Base-by-base conservation (phyloP, 495 filamentous ascomycete genomes). In the Daldinia grandis region DNA sequence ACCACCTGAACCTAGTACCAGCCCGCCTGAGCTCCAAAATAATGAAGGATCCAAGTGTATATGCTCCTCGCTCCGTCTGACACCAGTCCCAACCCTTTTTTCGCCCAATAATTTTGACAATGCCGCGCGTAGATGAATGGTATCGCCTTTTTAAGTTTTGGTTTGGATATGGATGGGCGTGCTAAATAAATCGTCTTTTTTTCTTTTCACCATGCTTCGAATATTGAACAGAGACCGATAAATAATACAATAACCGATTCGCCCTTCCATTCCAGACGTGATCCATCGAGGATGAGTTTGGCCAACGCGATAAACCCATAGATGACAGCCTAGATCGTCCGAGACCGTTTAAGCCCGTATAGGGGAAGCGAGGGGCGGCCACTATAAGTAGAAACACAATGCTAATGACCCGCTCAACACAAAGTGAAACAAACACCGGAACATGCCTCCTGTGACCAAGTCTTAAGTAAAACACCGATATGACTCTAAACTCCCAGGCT, bases 401-500 rank as follows among this genome's bases (percentile, higher is more conserved):
- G 64, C 67, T 73, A 38, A 65, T 71, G 64, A 65, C 64, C 44
- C 64, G 67, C 58, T 64, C 62, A 73, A 73, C 65, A 56, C 35
- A 49, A 21, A 72, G 68, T 50, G 55, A 66, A 71, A 59, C 31
- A 65, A 68, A 74, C 65, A 70, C 69, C 70, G 21, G 65, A 60
- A 62, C 58, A 74, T 74, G 71, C 71, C 66, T 63, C 71, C 58
- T 70, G 31, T 74, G 67, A 66, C 71, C 71, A 66, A 74, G 66
- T 74, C 66, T 74, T 74, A 66, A 53, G 54, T 56, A 66, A 56
- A 74, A 74, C 62, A 70, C 71, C 71, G 62, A 59, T 55, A 74
- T 74, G 71, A 74, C 67, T 74, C 67, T 69, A 69, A 73, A 73
- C 71, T 66, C 71, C 65, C 67, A 61, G 57, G 58, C 71, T 64